Percentiles rank a stretch among this genome's conserved stretches.
phyloP scores from a whole-genome alignment of 441 rosid genomes.

The Aquilaria agallochum region DNA sequence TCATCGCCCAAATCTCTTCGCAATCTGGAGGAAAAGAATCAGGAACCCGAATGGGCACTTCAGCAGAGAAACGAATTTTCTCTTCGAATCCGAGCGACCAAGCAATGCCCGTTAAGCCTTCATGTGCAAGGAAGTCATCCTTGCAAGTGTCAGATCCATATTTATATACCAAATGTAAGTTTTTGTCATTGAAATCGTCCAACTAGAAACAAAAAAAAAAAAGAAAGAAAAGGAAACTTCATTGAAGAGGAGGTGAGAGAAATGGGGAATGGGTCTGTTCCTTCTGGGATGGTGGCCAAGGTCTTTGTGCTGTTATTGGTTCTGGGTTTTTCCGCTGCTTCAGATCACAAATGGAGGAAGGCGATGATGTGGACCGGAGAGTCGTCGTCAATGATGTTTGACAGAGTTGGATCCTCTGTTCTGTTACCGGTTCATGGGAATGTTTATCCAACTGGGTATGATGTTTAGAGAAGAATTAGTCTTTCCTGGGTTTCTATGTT shows the following conservation, averaged over 20 bases:
- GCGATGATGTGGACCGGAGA: conserved; percentile 5
- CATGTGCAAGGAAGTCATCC: conserved; percentile 13
- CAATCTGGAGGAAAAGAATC: background rate
- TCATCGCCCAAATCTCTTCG: background rate
- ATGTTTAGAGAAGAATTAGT: no score
- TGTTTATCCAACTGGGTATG: conserved; percentile 18
- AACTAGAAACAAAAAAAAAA: no score
- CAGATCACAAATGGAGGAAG: conserved; percentile 18
- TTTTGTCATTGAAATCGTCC: background rate
- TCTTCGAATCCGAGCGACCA: background rate
- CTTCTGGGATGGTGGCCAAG: no score
- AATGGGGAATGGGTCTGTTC: conserved; percentile 7
- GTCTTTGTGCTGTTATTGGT: conserved; percentile 12
- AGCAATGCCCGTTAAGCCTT: conserved; percentile 24
- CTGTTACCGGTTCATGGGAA: conserved; percentile 17
- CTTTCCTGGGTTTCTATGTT: background rate
- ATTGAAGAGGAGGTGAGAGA: background rate
- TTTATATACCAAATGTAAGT: background rate
- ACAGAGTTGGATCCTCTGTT: conserved; percentile 13
- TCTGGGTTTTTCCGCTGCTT: conserved; percentile 7
- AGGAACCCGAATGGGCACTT: background rate
- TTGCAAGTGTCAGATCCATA: background rate
- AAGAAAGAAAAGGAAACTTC: no score
- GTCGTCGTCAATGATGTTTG: conserved; percentile 1
- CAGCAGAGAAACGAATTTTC: background rate